Percentiles rank a stretch among this genome's conserved stretches.
phyloP scores from a whole-genome alignment of 805 yeast species.

The Schwanniomyces polymorphus region DNA sequence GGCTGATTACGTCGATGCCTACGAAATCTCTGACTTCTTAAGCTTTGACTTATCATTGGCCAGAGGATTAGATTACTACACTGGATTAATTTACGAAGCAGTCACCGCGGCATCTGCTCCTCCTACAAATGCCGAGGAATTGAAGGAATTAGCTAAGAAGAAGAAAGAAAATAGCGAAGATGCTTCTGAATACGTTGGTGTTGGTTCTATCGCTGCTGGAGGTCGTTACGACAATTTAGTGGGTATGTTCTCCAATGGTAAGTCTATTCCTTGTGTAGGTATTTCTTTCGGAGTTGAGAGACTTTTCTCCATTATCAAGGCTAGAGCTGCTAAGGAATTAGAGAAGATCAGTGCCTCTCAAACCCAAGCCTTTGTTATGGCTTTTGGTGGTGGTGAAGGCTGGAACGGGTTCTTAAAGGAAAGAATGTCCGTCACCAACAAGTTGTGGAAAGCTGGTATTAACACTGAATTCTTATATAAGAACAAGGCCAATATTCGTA shows the following conservation, averaged over 20 bases:
- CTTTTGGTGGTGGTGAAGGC: slow-evolving; percentile 96
- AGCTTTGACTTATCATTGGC: slow-evolving; percentile 94
- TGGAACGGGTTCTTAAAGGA: slow-evolving; percentile 93
- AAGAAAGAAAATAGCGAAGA: slow-evolving; percentile 69
- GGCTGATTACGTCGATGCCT: slow-evolving; percentile 79
- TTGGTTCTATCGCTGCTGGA: slow-evolving; percentile 98
- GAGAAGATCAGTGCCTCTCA: slow-evolving; percentile 75
- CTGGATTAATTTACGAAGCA: slow-evolving; percentile 95
- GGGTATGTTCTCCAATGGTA: slow-evolving; percentile 93
- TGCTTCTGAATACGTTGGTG: slow-evolving; percentile 95
- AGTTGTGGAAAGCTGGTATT: slow-evolving; percentile 84
- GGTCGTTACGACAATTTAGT: slow-evolving; percentile 97
- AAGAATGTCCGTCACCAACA: slow-evolving; percentile 83
- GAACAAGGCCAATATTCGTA: slow-evolving; percentile 89
- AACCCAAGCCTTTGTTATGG: slow-evolving; percentile 95
- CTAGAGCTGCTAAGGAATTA: slow-evolving; percentile 59
- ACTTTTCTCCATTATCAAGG: slow-evolving; percentile 83
- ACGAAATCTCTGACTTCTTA: slow-evolving; percentile 63
- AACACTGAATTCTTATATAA: slow-evolving; percentile 92
- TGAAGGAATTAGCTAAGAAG: slow-evolving; percentile 47
- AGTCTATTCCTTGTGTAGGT: slow-evolving; percentile 96
- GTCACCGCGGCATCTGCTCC: slow-evolving; percentile 97
- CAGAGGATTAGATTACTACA: slow-evolving; percentile 96
- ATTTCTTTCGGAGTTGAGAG: slow-evolving; percentile 97
- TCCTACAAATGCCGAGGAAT: slow-evolving; percentile 72